Percentiles rank a stretch among this genome's conserved stretches.
These are phyloP conservation scores for Pestalotiopsis sp. DNA, from an alignment of 2,329 filamentous ascomycete species.

Conservation along the genomic window DNA sequence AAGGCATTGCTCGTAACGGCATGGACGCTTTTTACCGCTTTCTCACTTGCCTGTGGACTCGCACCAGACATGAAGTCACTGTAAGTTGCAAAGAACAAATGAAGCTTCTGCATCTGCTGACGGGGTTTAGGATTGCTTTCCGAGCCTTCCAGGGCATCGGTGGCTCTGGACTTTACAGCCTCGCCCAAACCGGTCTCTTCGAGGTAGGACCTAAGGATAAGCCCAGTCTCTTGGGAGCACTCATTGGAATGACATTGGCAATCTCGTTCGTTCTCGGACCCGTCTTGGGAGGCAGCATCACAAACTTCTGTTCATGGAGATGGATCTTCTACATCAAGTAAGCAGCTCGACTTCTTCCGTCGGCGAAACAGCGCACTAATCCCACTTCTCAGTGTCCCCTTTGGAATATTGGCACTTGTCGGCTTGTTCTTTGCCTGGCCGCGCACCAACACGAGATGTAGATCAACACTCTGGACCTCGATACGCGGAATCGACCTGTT, in stretches of 20 bases:
- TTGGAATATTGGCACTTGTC: constrained; percentile 46
- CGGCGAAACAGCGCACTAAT: constrained; percentile 13
- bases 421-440: constrained; percentile 50
- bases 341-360: constrained; percentile 16
- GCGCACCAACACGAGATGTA: constrained; percentile 29
- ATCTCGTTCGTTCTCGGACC: constrained; percentile 60
- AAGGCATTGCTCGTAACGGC: constrained; percentile 48
- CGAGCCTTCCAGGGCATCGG: constrained; percentile 62
- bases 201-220: constrained; percentile 55
- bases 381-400: constrained; percentile 43
- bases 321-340: constrained; percentile 66
- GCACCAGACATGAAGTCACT: constrained; percentile 51
- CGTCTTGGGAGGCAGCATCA: constrained; percentile 56
- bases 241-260: constrained; percentile 56
- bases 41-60: constrained; percentile 54
- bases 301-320: constrained; percentile 54
- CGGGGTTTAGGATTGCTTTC: constrained; percentile 49
- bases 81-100: constrained; percentile 33
- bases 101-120: neutral
- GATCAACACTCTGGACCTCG: constrained; percentile 39
- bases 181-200: constrained; percentile 57
- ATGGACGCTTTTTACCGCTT: constrained; percentile 55
- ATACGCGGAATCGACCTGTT: constrained; percentile 52
- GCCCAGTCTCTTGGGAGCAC: constrained; percentile 53
- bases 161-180: constrained; percentile 61